A percentile compares a stretch with the other conserved stretches of the same genome.
Conservation (phyloP, 805 yeast species). For the Sugiyamaella floridensis region DNA sequence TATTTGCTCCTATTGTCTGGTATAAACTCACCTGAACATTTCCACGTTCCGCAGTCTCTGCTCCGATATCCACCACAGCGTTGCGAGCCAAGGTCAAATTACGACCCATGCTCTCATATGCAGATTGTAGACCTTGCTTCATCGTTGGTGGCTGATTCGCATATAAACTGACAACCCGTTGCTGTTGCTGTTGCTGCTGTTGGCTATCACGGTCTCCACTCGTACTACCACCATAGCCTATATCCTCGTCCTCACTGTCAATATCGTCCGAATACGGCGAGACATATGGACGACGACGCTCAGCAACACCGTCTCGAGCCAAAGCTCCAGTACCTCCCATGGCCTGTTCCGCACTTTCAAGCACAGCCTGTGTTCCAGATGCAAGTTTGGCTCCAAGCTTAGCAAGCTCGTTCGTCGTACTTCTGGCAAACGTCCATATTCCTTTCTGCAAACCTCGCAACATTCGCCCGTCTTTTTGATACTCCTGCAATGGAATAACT, state of each 20-base stretch:
- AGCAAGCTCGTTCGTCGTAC: constrained; percentile 72
- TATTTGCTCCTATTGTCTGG: constrained; percentile 19
- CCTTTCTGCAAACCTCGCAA: constrained; percentile 70
- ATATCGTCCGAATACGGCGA: constrained; percentile 22
- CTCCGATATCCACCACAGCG: constrained; percentile 52
- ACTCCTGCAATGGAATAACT: constrained; percentile 66
- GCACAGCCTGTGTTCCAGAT: constrained; percentile 75
- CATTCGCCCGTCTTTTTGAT: constrained; percentile 63
- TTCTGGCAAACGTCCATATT: constrained; percentile 61
- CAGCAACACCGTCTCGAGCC: constrained; percentile 23
- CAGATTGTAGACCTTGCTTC: constrained; percentile 67
- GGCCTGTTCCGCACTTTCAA: constrained; percentile 73
- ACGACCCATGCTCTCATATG: constrained; percentile 63
- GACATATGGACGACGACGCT: constrained; percentile 8
- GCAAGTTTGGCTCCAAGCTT: constrained; percentile 80
- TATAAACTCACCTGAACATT: constrained; percentile 34
- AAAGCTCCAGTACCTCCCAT: constrained; percentile 68
- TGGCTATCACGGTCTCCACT: constrained; percentile 5
- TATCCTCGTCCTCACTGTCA: constrained; percentile 19
- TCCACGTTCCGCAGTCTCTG: constrained; percentile 57
- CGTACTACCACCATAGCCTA: background rate
- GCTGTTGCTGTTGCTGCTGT: constrained; percentile 18
- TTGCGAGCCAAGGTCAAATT: constrained; percentile 61
- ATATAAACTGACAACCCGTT: constrained; percentile 55
- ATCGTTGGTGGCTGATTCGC: constrained; percentile 75